Percentiles rank a stretch among this genome's conserved stretches.
Evolutionary conservation across 495 filamentous ascomycete genomes (phyloP).

Genomic region (Tuber umbilicatum): DNA sequence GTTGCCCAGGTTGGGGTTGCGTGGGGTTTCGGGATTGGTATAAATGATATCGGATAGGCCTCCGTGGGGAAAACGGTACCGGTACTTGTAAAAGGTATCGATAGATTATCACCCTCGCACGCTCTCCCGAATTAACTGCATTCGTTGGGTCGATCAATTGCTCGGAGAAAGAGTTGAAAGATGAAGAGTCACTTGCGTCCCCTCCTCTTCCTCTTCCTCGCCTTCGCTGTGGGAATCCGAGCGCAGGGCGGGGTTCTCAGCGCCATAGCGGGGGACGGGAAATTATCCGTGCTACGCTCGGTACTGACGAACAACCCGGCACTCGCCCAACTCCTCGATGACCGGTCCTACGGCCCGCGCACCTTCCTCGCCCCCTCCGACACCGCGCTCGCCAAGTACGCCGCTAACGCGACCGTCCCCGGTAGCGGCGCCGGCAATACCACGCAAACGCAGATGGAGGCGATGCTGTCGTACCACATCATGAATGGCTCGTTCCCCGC

Average conservation of each 20-base stretch:
- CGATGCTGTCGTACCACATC: background rate
- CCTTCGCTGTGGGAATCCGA: background rate
- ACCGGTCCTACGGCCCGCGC: background rate
- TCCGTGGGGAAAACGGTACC: background rate
- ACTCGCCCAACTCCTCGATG: background rate
- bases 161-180: background rate
- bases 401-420: background rate
- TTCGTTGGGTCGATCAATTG: background rate
- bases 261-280: background rate
- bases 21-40: background rate
- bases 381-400: background rate
- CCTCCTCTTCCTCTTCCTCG: background rate
- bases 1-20: background rate
- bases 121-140: background rate
- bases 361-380: background rate
- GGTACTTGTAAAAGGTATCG: background rate
- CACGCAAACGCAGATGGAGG: background rate
- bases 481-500: slow-evolving; percentile 1
- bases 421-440: background rate
- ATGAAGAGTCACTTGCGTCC: background rate
- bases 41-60: background rate
- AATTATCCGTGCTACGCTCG: background rate
- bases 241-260: background rate
- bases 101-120: background rate
- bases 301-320: background rate